Conservation (phyloP, 139 green algal genomes). For the Chlorella sp. region DNA sequence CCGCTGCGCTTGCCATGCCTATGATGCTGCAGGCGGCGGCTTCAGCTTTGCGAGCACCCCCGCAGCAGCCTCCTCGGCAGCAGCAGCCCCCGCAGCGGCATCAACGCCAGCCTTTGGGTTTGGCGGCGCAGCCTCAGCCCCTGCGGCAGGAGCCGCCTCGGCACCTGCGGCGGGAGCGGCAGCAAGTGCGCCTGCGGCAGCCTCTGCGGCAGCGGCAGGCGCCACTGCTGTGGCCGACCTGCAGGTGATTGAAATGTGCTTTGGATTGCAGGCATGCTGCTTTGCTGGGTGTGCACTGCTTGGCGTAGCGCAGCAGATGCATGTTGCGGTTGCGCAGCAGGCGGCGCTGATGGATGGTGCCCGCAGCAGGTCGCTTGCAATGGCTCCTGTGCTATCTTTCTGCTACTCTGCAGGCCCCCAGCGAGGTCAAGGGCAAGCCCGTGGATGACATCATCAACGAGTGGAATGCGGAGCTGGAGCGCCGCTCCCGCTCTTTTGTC, state of each 20-base stretch:
- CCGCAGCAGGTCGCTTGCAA: no score
- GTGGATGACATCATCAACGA: constrained; percentile 80
- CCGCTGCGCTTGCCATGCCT: no score
- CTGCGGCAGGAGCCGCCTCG: not conserved
- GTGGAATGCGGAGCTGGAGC: constrained; percentile 85
- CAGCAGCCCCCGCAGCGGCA: constrained; percentile 13
- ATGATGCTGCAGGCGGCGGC: not conserved
- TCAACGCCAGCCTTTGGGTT: constrained; percentile 31
- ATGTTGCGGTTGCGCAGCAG: no score
- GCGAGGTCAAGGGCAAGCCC: constrained; percentile 58
- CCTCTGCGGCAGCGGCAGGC: not conserved
- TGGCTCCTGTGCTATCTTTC: not conserved
- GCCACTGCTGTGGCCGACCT: constrained; percentile 20
- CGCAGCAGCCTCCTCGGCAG: constrained; percentile 1
- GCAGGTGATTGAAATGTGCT: not conserved
- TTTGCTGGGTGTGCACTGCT: not conserved
- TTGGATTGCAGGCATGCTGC: not conserved
- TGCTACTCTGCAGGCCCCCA: constrained; percentile 18
- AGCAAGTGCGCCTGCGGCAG: constrained; percentile 4
- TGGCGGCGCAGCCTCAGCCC: not conserved
- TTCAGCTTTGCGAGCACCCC: constrained; percentile 31
- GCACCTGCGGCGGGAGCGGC: not conserved
- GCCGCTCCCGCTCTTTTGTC: constrained; percentile 81
- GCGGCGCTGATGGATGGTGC: no score
- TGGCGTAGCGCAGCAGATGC: not conserved